Conservation (phyloP, 768 basidiomycete species). For the Psilocybe cyanescens region DNA sequence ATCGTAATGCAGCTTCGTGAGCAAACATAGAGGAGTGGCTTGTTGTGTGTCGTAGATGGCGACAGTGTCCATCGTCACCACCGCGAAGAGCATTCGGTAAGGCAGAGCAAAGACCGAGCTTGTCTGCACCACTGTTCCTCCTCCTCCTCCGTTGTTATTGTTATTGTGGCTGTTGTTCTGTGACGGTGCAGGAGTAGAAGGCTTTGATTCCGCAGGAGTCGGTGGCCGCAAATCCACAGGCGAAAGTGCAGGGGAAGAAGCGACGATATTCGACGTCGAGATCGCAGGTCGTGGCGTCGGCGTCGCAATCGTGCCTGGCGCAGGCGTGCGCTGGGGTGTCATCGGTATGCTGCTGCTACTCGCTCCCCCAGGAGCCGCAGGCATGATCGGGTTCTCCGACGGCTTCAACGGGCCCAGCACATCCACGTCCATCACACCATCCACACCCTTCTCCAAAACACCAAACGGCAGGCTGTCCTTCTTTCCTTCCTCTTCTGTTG, state of each 20-base stretch:
- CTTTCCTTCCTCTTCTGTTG: constrained; percentile 30
- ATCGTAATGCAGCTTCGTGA: constrained; percentile 95
- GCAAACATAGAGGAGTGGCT: constrained; percentile 85
- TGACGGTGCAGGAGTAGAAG: constrained; percentile 48
- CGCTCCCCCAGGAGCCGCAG: constrained; percentile 10
- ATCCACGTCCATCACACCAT: constrained; percentile 65
- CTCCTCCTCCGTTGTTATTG: background rate
- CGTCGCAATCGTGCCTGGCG: constrained; percentile 41
- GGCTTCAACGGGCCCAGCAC: constrained; percentile 45
- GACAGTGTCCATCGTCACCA: constrained; percentile 95
- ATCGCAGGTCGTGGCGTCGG: constrained; percentile 50
- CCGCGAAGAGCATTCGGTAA: constrained; percentile 93
- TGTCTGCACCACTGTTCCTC: constrained; percentile 26
- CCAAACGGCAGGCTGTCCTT: constrained; percentile 43
- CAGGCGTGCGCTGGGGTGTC: constrained; percentile 38
- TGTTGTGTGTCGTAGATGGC: constrained; percentile 98
- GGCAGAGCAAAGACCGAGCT: constrained; percentile 86
- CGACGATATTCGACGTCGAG: constrained; percentile 24
- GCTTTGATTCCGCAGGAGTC: constrained; percentile 65
- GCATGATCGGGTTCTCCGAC: constrained; percentile 8
- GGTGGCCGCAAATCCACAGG: constrained; percentile 59
- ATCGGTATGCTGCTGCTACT: constrained; percentile 19
- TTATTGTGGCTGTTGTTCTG: constrained; percentile 15
- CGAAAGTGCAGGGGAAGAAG: constrained; percentile 56
- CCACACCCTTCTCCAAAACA: constrained; percentile 67